Percentiles rank a stretch among this genome's conserved stretches.
Conservation (phyloP, 73 alveolate genomes). For the Paramecium sonneborni region DNA sequence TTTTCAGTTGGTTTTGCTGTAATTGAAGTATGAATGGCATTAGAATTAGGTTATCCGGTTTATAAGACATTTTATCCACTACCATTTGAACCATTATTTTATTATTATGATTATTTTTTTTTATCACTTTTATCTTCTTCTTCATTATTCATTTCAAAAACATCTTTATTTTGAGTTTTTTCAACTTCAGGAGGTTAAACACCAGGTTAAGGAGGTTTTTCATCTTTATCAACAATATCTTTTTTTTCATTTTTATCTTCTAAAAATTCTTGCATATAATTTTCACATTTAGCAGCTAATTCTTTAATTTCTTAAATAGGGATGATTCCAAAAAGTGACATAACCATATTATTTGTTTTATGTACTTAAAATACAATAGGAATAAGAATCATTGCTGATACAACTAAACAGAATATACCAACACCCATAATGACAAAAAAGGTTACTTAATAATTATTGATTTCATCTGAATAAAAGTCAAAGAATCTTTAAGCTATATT, state of each 20-base stretch:
- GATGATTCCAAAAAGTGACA: constrained; percentile 64
- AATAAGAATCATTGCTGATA: constrained; percentile 43
- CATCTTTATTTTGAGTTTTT: background rate
- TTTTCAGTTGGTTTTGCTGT: background rate
- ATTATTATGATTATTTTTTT: background rate
- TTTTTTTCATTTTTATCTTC: constrained; percentile 58
- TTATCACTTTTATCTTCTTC: background rate
- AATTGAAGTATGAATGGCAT: constrained; percentile 40
- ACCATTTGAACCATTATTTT: constrained; percentile 2
- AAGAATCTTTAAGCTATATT: constrained; percentile 47
- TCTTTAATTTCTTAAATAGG: constrained; percentile 62
- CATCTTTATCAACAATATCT: constrained; percentile 11
- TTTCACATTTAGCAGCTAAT: constrained; percentile 64
- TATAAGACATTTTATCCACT: constrained; percentile 2
- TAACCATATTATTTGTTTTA: constrained; percentile 63
- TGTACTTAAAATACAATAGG: constrained; percentile 64
- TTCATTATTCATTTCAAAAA: constrained; percentile 53
- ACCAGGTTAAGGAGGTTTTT: background rate
- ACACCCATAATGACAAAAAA: constrained; percentile 60
- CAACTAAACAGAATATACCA: constrained; percentile 61
- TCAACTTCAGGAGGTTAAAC: background rate
- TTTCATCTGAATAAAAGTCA: constrained; percentile 44
- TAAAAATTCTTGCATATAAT: constrained; percentile 53
- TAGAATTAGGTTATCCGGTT: constrained; percentile 15
- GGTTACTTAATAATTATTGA: constrained; percentile 18